These are phyloP conservation scores for Botrytis fragariae DNA, from an alignment of 2,329 filamentous ascomycete species.

Conservation along the genomic window DNA sequence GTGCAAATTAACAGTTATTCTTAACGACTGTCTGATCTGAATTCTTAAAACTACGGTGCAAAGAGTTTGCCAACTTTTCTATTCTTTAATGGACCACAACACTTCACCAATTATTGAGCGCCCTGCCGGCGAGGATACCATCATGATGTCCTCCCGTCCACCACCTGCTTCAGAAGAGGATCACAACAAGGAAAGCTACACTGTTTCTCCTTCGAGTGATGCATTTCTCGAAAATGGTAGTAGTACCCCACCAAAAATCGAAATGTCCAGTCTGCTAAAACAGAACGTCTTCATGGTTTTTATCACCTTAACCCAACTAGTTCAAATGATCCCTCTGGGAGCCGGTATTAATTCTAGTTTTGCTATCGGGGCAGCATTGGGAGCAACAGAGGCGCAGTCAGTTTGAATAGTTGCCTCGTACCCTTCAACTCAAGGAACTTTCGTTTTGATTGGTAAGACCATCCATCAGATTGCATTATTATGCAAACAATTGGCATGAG, in stretches of 20 bases:
- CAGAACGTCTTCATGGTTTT: slow-evolving; percentile 16
- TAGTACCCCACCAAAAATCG: slow-evolving; percentile 1
- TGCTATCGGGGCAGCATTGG: slow-evolving; percentile 11
- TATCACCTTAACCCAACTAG: slow-evolving; percentile 15
- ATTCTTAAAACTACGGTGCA: not conserved
- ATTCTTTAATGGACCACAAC: not conserved
- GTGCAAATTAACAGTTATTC: not conserved
- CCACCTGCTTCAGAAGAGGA: not conserved
- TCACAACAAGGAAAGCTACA: not conserved
- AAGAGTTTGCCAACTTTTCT: not conserved
- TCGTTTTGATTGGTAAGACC: slow-evolving; percentile 16
- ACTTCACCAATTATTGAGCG: too few relatives aligned
- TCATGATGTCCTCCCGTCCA: not conserved
- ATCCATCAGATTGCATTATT: not conserved
- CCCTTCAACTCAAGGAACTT: slow-evolving; percentile 22
- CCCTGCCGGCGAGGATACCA: not conserved
- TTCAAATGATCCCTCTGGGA: slow-evolving; percentile 19
- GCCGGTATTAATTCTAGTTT: slow-evolving; percentile 17
- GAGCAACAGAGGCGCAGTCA: slow-evolving; percentile 1
- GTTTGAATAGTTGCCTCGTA: slow-evolving; percentile 19
- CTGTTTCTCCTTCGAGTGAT: not conserved
- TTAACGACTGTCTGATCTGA: not conserved
- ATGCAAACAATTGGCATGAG: not conserved
- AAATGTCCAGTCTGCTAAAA: slow-evolving; percentile 3
- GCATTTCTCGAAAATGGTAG: not conserved